Conservation (phyloP, 176 grass and related monocot species). For the Aegilops bicornis region DNA sequence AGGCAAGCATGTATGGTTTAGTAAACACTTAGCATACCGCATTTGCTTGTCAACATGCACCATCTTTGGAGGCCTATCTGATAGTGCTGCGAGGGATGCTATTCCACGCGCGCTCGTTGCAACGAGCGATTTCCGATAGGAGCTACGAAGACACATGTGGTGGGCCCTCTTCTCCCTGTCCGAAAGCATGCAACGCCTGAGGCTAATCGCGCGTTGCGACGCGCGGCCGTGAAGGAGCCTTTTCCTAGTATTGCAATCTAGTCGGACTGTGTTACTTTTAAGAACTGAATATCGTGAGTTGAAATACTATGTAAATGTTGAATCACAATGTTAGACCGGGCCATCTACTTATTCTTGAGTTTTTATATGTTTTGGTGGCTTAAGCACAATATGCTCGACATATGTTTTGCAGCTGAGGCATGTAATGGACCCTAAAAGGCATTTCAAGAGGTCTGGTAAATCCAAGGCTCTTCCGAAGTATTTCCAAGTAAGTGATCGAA, state of each 20-base stretch:
- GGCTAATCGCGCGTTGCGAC: too few species aligned
- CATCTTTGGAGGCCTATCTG: background rate
- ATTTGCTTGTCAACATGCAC: background rate
- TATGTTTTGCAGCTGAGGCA: conserved; percentile 71
- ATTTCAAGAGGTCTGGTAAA: conserved; percentile 81
- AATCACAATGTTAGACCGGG: background rate
- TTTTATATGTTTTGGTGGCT: background rate
- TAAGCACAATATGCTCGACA: background rate
- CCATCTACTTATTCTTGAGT: background rate
- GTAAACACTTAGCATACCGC: background rate
- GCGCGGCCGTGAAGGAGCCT: too few species aligned
- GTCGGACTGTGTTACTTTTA: background rate
- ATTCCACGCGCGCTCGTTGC: too few species aligned
- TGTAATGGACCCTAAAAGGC: conserved; percentile 90
- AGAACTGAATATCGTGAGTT: background rate
- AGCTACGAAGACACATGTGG: too few species aligned
- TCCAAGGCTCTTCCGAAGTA: conserved; percentile 83
- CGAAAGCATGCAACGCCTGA: too few species aligned
- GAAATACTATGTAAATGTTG: conserved; percentile 2
- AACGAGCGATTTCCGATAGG: too few species aligned
- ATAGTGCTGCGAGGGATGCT: too few species aligned
- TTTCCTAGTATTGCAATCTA: background rate
- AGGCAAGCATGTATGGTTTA: background rate
- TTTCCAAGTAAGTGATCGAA: conserved; percentile 63
- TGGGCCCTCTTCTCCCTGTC: too few species aligned